Evolutionary conservation across 352 stramenopile genomes (phyloP), one percentile per base, ranked within the genome.

Genomic region (Lagenidium giganteum): DNA sequence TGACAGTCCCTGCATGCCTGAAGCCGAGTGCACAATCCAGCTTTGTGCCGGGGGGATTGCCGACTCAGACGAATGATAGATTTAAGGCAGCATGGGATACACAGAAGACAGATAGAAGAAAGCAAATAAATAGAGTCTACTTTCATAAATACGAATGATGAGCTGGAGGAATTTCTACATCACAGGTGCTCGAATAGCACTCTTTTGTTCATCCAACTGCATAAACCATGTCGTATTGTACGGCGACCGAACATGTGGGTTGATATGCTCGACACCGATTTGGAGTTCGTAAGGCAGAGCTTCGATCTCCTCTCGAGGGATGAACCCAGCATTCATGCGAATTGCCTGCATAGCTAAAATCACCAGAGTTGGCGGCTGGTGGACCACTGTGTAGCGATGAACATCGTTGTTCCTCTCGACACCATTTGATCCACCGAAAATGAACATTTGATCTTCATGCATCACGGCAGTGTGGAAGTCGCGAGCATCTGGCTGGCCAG

Each of bases 371-470:
- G 79, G 63, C 5, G 76, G 73, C 48, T 87, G 65, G 42, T 85
- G 64, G 11, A 58, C 51, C 48, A 79, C 58, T 8, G 65, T 73
- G 52, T 73, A 87, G 22, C 76, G 79, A 52, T 78, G 83, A 20
- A 92, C 70, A 34, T 92, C 76, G 24, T 87, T 92, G 58, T 87
- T 92, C 18, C 79, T 61, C 61, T 92, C 75, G 17, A 82, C 64
- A n/a, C 80, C 80, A 29, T 92, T 92, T 5, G 80, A 92, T 20
- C 80, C 80, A 31, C 80, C 80, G 26, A 92, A 92, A 14, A 92
- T 67, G 47, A 87, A 92, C 41, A 92, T 83, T 36, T 78, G 65
- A 33, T 83, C 61, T 23, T 88, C 59, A 50, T 87, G 64, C 55
- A 86, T 73, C 28, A 88, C 64, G 7, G 67, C 79, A 5, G 76